These are phyloP conservation scores for Aechmea fasciata DNA, from an alignment of 176 grass and related monocot species.

Conservation along the genomic window DNA sequence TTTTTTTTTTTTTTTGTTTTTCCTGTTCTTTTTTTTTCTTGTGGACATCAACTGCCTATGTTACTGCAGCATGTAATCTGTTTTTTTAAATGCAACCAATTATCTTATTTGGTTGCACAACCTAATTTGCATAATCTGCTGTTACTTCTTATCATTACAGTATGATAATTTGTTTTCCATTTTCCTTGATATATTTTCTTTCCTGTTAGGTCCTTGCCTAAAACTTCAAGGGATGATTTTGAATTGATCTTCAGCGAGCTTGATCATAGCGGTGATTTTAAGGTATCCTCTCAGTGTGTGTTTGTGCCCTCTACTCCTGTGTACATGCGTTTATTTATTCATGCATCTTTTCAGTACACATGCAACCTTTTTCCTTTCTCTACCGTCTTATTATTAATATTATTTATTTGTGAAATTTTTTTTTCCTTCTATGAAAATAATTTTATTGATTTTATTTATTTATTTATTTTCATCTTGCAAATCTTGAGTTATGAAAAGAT, in stretches of 20 bases:
- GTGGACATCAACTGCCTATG: too few species aligned
- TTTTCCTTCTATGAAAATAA: neutral
- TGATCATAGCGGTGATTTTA: slow-evolving; percentile 95
- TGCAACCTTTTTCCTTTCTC: neutral
- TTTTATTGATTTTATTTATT: too few species aligned
- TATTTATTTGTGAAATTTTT: neutral
- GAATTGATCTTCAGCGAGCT: slow-evolving; percentile 88
- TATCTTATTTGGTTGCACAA: neutral
- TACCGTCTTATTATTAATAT: neutral
- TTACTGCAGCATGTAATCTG: too few species aligned
- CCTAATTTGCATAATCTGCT: neutral
- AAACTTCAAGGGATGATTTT: slow-evolving; percentile 92
- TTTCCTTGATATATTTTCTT: neutral
- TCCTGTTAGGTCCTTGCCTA: slow-evolving; percentile 70
- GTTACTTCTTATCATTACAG: neutral
- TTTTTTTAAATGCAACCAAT: too few species aligned
- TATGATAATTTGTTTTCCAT: neutral
- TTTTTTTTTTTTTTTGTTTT: too few species aligned
- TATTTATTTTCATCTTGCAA: too few species aligned
- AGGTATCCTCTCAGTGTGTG: slow-evolving; percentile 39
- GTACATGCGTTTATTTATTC: neutral
- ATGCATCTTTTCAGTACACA: neutral
- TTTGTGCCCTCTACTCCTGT: neutral
- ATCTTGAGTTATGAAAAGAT: too few species aligned
- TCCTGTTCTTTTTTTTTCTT: too few species aligned